Percentiles rank a stretch among this genome's conserved stretches.
Evolutionary conservation across 371 early-diverging fungal genomes (phyloP).

Genomic region (Umbelopsis sp.): DNA sequence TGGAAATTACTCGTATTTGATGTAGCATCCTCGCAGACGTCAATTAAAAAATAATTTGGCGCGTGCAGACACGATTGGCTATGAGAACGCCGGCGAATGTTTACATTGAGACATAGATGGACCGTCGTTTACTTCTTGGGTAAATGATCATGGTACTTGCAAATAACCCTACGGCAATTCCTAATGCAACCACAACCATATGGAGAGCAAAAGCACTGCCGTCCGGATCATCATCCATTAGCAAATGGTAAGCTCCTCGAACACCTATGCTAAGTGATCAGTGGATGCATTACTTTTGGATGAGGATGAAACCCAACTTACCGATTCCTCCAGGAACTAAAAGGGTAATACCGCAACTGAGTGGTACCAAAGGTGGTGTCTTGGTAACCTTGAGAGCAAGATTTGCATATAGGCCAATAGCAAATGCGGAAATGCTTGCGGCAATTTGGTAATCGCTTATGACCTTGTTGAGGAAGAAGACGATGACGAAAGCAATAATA

Average conservation of each 20-base stretch:
- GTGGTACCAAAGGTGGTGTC: conserved; percentile 41
- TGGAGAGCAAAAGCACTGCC: conserved; percentile 39
- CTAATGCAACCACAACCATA: conserved; percentile 46
- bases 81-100: neutral
- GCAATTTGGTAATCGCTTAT: conserved; percentile 42
- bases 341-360: conserved; percentile 47
- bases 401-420: conserved; percentile 44
- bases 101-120: conserved; percentile 44
- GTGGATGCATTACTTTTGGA: neutral
- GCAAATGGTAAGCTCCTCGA: conserved; percentile 43
- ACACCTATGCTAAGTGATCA: conserved; percentile 34
- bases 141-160: conserved; percentile 51
- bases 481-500: conserved; percentile 35
- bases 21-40: no score
- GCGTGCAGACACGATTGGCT: no score
- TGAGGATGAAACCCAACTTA: conserved; percentile 20
- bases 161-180: conserved; percentile 47
- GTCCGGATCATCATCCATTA: conserved; percentile 36
- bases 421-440: conserved; percentile 46
- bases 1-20: no score
- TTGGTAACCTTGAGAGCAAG: conserved; percentile 40
- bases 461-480: conserved; percentile 39
- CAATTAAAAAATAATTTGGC: no score
- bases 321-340: conserved; percentile 53
- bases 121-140: conserved; percentile 42